Evolutionary conservation across 106 monocot species (phyloP).

Genomic region (Dendrobium catenatum): DNA sequence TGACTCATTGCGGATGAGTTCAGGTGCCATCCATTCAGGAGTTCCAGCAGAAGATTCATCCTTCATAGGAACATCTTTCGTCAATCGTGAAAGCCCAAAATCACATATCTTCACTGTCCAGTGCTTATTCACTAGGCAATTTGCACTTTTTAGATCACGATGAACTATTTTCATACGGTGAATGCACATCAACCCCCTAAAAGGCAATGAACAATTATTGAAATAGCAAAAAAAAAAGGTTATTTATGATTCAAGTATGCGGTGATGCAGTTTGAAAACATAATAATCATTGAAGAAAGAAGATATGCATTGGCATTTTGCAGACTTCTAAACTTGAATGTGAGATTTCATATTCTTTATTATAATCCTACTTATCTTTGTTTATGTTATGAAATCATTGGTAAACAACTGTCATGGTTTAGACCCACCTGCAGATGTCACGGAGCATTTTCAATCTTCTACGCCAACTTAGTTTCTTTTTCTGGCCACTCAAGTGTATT

Average conservation of each 20-base stretch:
- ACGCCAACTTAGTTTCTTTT: constrained; percentile 90
- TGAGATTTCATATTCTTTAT: background rate
- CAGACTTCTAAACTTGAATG: background rate
- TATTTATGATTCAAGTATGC: too few relatives aligned
- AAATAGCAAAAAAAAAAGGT: background rate
- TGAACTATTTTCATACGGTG: constrained; percentile 98
- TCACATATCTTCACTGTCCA: constrained; percentile 98
- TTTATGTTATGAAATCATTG: background rate
- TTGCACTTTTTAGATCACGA: constrained; percentile 94
- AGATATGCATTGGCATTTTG: background rate
- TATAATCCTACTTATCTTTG: background rate
- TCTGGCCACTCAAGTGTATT: constrained; percentile 91
- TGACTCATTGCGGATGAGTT: constrained; percentile 87
- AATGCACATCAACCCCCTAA: constrained; percentile 96
- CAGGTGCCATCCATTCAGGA: constrained; percentile 99
- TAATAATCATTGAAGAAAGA: too few relatives aligned
- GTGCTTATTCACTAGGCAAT: constrained; percentile 91
- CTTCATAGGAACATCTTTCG: constrained; percentile 52
- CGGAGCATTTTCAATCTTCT: constrained; percentile 89
- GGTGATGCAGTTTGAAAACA: too few relatives aligned
- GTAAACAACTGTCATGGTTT: background rate
- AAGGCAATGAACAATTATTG: background rate
- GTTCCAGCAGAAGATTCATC: constrained; percentile 92
- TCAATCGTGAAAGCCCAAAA: constrained; percentile 81
- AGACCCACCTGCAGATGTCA: constrained; percentile 86